These are phyloP conservation scores for Globisporangium uncinulatum DNA, from an alignment of 352 stramenopile species.

Conservation along the genomic window DNA sequence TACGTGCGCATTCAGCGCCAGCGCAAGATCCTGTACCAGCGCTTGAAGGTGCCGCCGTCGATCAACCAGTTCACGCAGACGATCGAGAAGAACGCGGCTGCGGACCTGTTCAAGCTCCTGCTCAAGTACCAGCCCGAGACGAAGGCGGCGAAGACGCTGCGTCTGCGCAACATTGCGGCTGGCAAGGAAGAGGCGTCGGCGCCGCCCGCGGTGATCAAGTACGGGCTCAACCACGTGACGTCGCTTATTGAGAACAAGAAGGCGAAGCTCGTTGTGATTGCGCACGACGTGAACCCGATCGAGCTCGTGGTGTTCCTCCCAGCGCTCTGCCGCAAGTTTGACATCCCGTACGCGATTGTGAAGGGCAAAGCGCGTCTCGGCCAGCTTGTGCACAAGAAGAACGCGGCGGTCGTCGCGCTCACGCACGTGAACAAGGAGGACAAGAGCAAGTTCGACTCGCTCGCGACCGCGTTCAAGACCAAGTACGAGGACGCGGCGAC, in stretches of 20 bases:
- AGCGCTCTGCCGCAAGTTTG: slow-evolving; percentile 98
- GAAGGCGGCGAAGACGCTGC: slow-evolving; percentile 96
- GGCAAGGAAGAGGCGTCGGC: slow-evolving; percentile 89
- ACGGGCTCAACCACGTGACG: slow-evolving; percentile 99
- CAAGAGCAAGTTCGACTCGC: slow-evolving; percentile 94
- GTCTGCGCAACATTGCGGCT: slow-evolving; percentile 94
- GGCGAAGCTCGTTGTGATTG: slow-evolving; percentile 98
- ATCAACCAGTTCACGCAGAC: slow-evolving; percentile 99
- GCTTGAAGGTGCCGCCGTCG: slow-evolving; percentile 97
- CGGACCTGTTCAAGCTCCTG: slow-evolving; percentile 98
- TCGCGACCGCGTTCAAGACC: slow-evolving; percentile 90
- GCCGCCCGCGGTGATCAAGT: slow-evolving; percentile 95
- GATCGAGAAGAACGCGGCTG: slow-evolving; percentile 97
- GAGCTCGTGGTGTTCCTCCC: slow-evolving; percentile 97
- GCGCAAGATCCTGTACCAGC: slow-evolving; percentile 98
- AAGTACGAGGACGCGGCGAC: slow-evolving; percentile 96
- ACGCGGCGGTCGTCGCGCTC: slow-evolving; percentile 92
- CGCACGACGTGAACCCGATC: slow-evolving; percentile 98
- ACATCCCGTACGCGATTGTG: slow-evolving; percentile 99
- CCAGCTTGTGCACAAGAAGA: slow-evolving; percentile 99
- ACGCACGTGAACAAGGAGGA: slow-evolving; percentile 98
- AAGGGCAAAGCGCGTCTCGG: slow-evolving; percentile 99
- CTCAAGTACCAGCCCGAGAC: slow-evolving; percentile 99
- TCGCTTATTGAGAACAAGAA: slow-evolving; percentile 99
- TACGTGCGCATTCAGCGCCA: slow-evolving; percentile 99